Evolutionary conservation across 2,329 filamentous ascomycete species (phyloP), one percentile per base, ranked within the genome.

Genomic region (Aspergillus pseudoterreus): DNA sequence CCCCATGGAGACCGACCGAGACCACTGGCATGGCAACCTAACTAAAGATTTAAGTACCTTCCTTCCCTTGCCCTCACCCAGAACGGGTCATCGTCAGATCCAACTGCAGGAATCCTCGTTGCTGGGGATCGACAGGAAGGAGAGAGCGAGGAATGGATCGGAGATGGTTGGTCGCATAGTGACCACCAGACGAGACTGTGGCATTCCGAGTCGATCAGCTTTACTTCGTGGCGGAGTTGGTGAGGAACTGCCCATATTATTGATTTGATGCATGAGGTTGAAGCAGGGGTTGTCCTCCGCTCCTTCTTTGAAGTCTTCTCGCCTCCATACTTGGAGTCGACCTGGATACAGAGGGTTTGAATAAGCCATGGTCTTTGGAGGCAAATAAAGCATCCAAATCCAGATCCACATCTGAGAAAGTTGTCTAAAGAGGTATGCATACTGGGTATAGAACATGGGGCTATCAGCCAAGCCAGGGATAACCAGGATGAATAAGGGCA

Each of bases 21-120:
- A 24, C 14, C 38, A 39, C 38, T 48, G 46, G 46, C 46, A 48
- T 30, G 46, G 46, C 46, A 48, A 48, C 46, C n/a, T 21, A 22
- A 22, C 39, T n/a, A 8, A 30, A 11, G 21, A 10, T n/a, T 41
- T 39, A 12, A 19, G 19, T 19, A 19, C 19, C 19, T 19, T 19
- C 4, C 11, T 9, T 14, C 15, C 22, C 11, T 14, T 15, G 36
- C 36, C 33, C 24, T 30, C 27, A 30, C 10, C 8, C 27, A 30
- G 19, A 48, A 22, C 27, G 38, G n/a, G 33, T 24, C 33, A 17
- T n/a, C 35, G 15, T n/a, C 39, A 8, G 11, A 43, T 22, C 12
- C 19, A 8, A 6, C 39, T 19, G 38, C 19, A 32, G 12, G 4
- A 30, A 17, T 11, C 17, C 6, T 19, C 27, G 24, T 41, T 32